Base-by-base conservation (phyloP, 345 rosid genomes). In the Citrus medica region DNA sequence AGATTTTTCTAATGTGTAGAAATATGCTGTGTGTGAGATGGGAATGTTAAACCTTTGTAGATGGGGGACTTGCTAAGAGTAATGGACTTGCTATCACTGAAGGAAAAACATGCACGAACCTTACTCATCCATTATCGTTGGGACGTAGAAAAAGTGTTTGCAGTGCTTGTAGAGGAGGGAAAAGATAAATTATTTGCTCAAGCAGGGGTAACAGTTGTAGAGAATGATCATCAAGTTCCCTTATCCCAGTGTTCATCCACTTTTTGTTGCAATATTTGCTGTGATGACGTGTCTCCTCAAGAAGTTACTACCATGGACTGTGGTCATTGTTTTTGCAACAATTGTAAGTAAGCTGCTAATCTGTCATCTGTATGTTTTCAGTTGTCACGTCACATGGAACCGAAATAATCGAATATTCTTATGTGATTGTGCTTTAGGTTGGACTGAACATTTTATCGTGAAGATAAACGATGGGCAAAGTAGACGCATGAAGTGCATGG, bases 61-160 rank as follows among this genome's bases (percentile, higher is more conserved):
- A 86, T 77, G 56, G 87, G 87, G 74, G 88, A 83, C 55, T 74
- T 88, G 80, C n/a, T 32, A 4, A 82, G 82, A 81, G 85, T 88
- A 66, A 87, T 82, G 86, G 93, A 88, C 32, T 81, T 90, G 80
- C 74, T 90, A 19, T 82, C 86, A 9, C 12, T 85, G 65, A 80
- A 82, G 75, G 83, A 82, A 35, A 79, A 79, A 51, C 86, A 81
- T 66, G 88, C 85, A 4, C 73, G 85, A 53, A 67, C 83, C 40
- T 66, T 86, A 30, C 84, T 86, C 63, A 86, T 84, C 25, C 73
- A 82, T 73, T 74, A 82, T 76, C 60, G 82, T 24, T 86, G 89
- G 89, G 87, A 86, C 69, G 81, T 86, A 1, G 82, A 84, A 25
- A 80, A 76, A 74, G 71, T 84, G 69, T 55, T 84, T 68, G 66